phyloP scores from a whole-genome alignment of 345 rosid genomes.

The Clausena lansium region DNA sequence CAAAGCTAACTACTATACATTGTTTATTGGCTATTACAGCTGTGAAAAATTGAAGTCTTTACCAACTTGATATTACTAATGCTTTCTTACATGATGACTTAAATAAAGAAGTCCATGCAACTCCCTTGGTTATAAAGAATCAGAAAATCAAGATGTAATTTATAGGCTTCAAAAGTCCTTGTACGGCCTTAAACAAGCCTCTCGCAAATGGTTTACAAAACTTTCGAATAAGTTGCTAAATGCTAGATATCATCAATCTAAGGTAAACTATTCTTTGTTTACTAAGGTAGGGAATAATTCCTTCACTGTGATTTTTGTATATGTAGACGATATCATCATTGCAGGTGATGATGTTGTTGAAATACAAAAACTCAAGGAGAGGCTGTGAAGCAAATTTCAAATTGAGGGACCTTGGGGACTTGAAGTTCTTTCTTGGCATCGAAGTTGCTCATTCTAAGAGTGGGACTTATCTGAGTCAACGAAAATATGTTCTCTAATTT shows the following conservation, averaged over 20 bases:
- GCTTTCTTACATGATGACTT: background rate
- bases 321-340: background rate
- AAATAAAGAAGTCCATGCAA: background rate
- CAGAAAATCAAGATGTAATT: background rate
- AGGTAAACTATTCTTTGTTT: background rate
- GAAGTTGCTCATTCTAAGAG: background rate
- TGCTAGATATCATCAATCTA: background rate
- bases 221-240: background rate
- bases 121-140: background rate
- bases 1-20: background rate
- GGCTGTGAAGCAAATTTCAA: background rate
- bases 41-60: background rate
- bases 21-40: background rate
- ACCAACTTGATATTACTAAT: constrained; percentile 4
- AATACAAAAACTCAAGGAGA: background rate
- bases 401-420: background rate
- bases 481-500: background rate
- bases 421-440: background rate
- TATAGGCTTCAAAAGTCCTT: background rate
- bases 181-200: background rate
- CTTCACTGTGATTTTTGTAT: background rate
- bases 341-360: background rate
- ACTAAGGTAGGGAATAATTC: background rate
- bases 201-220: background rate
- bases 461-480: background rate